These are phyloP conservation scores for Pichia norvegensis DNA, from an alignment of 1,139 yeast species.

Conservation along the genomic window DNA sequence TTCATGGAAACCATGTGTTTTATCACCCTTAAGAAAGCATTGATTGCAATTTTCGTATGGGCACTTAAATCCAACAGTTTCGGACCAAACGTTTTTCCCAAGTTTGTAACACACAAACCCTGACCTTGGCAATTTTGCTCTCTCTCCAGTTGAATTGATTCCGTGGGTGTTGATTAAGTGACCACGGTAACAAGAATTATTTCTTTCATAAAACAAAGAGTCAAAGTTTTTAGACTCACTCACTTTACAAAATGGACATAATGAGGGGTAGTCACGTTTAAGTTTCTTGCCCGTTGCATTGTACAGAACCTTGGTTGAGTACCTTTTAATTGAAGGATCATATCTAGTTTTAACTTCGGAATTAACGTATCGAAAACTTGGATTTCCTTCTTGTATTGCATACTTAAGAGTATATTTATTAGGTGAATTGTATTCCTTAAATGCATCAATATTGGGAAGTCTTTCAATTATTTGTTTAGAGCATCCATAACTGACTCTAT, in stretches of 20 bases:
- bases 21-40: constrained; percentile 12
- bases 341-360: constrained; percentile 6
- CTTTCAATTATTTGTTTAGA: constrained; percentile 5
- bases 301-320: not conserved
- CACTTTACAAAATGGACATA: constrained; percentile 13
- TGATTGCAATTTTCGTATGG: constrained; percentile 8
- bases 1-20: constrained; percentile 14
- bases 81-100: constrained; percentile 11
- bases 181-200: constrained; percentile 17
- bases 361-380: constrained; percentile 1
- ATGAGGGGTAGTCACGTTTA: constrained; percentile 13
- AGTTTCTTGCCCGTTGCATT: constrained; percentile 8
- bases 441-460: constrained; percentile 7
- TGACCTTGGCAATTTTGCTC: constrained; percentile 8
- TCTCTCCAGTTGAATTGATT: constrained; percentile 9
- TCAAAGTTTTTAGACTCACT: constrained; percentile 4
- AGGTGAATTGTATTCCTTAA: constrained; percentile 10
- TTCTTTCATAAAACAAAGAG: constrained; percentile 14
- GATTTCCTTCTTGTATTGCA: constrained; percentile 6
- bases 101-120: constrained; percentile 12
- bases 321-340: constrained; percentile 11
- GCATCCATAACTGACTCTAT: constrained; percentile 11
- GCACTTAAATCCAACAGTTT: constrained; percentile 11
- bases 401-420: constrained; percentile 8
- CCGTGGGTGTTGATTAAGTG: constrained; percentile 18